Evolutionary conservation across 305 asterid species (phyloP).

Genomic region (Fraxinus floribunda): DNA sequence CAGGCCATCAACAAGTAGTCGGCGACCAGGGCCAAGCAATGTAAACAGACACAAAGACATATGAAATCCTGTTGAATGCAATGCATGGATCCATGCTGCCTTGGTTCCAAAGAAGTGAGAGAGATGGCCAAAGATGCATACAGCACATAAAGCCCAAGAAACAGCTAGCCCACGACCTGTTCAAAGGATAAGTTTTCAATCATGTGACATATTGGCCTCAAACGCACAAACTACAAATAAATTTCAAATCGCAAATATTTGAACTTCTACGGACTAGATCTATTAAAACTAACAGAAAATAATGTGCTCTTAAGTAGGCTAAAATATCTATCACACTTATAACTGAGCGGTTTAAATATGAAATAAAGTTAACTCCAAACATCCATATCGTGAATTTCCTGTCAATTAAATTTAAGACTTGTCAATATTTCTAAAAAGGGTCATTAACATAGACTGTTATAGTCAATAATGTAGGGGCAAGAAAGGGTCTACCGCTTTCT

Average conservation of each 20-base stretch:
- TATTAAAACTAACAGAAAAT: neutral
- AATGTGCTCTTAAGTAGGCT: neutral
- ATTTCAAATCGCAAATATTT: neutral
- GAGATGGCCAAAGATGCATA: slow-evolving; percentile 85
- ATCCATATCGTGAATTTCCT: neutral
- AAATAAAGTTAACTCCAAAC: neutral
- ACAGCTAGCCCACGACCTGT: slow-evolving; percentile 94
- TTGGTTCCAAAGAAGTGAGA: slow-evolving; percentile 90
- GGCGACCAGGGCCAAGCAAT: slow-evolving; percentile 92
- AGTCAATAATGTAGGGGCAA: slow-evolving; percentile 3
- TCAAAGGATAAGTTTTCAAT: slow-evolving; percentile 28
- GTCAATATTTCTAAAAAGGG: neutral
- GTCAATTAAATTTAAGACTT: neutral
- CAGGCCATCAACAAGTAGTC: slow-evolving; percentile 80
- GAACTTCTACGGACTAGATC: slow-evolving; percentile 14
- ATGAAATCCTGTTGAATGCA: slow-evolving; percentile 93
- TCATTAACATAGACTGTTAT: slow-evolving; percentile 1
- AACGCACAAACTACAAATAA: slow-evolving; percentile 5
- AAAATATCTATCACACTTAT: neutral
- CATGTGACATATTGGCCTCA: slow-evolving; percentile 16
- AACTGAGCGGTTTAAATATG: neutral
- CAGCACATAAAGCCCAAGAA: slow-evolving; percentile 96
- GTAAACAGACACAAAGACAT: slow-evolving; percentile 82
- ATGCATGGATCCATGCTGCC: slow-evolving; percentile 90
- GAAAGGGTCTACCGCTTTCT: slow-evolving; percentile 69